These are phyloP conservation scores for Dothidotthia symphoricarpi DNA, from an alignment of 2,329 filamentous ascomycete species.

Conservation along the genomic window DNA sequence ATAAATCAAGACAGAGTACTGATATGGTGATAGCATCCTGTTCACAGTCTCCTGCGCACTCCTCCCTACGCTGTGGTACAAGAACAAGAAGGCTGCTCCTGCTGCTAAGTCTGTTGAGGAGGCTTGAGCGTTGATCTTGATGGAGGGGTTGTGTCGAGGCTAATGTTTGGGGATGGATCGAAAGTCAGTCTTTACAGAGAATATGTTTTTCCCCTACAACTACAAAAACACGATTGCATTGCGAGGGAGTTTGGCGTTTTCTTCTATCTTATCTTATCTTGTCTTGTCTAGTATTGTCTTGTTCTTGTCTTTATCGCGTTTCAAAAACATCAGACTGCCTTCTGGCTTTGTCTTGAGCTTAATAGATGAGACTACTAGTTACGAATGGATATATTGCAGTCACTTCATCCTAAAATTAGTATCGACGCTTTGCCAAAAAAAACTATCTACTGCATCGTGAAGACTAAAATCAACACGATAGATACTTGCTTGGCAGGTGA, in stretches of 20 bases:
- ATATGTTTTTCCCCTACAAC: constrained; percentile 4
- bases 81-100: constrained; percentile 48
- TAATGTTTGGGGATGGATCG: background rate
- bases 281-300: too few relatives aligned
- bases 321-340: too few relatives aligned
- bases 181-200: constrained; percentile 11
- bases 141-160: background rate
- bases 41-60: constrained; percentile 48
- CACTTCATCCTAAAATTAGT: too few relatives aligned
- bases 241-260: constrained; percentile 21
- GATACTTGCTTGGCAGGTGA: too few relatives aligned
- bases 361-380: too few relatives aligned
- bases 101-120: constrained; percentile 37
- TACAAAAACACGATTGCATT: constrained; percentile 19
- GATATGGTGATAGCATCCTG: constrained; percentile 38
- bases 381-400: too few relatives aligned
- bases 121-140: constrained; percentile 19
- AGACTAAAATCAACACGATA: too few relatives aligned
- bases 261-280: constrained; percentile 11
- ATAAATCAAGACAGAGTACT: background rate
- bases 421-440: too few relatives aligned
- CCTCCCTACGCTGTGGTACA: constrained; percentile 51
- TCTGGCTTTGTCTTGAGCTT: too few relatives aligned
- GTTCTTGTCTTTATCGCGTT: too few relatives aligned
- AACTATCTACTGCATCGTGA: too few relatives aligned